These are phyloP conservation scores for Pichia terricola DNA, from an alignment of 1,139 yeast genomes.

Conservation along the genomic window DNA sequence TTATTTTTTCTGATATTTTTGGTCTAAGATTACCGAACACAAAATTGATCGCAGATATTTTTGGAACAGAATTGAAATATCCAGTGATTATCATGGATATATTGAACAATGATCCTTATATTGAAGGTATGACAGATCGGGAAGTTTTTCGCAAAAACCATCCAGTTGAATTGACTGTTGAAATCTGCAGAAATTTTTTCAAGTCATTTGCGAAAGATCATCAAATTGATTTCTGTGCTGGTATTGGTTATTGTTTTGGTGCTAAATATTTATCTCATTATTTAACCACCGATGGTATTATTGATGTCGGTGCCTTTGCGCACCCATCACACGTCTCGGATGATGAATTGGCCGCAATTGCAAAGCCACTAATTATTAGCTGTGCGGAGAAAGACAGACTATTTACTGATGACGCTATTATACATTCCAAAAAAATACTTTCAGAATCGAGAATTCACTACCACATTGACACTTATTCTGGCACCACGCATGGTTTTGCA, in stretches of 20 bases:
- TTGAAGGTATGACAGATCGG: constrained; percentile 19
- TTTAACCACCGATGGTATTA: constrained; percentile 36
- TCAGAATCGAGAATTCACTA: constrained; percentile 36
- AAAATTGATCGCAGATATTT: constrained; percentile 58
- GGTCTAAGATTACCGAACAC: constrained; percentile 54
- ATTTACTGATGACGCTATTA: constrained; percentile 57
- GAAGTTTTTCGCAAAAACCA: constrained; percentile 51
- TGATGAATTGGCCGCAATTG: constrained; percentile 52
- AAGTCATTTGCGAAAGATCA: constrained; percentile 29
- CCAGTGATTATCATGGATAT: constrained; percentile 69
- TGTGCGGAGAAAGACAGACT: constrained; percentile 63
- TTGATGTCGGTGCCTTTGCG: constrained; percentile 61
- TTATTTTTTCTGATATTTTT: constrained; percentile 58
- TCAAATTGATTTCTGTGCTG: constrained; percentile 44
- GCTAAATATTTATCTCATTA: constrained; percentile 58
- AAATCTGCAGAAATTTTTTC: constrained; percentile 37
- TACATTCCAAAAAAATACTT: constrained; percentile 49
- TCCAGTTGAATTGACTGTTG: constrained; percentile 34
- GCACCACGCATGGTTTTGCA: constrained; percentile 66
- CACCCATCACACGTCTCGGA: constrained; percentile 68
- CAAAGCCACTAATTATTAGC: constrained; percentile 54
- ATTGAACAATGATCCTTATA: constrained; percentile 45
- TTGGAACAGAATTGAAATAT: constrained; percentile 50
- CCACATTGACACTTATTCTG: constrained; percentile 51
- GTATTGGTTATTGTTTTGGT: constrained; percentile 80